Evolutionary conservation across 768 basidiomycete species (phyloP).

Genomic region (Dioszegia aurantiaca): DNA sequence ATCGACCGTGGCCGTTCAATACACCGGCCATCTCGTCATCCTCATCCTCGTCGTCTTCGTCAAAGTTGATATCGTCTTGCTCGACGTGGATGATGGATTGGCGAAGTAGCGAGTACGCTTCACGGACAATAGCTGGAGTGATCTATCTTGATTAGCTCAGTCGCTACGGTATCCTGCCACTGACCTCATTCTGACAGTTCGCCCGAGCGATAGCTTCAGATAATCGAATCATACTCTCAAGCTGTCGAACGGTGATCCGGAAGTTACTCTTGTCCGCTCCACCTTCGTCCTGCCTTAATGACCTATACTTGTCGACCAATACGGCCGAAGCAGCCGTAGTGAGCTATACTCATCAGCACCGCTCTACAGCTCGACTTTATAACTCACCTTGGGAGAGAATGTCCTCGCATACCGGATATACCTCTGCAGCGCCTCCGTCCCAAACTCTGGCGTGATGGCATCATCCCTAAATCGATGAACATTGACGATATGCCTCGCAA

Average conservation of each 20-base stretch:
- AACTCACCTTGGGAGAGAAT: conserved; percentile 86
- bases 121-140: conserved; percentile 86
- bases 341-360: conserved; percentile 59
- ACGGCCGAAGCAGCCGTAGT: conserved; percentile 89
- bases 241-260: conserved; percentile 93
- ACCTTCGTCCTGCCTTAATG: conserved; percentile 86
- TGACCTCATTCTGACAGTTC: conserved; percentile 87
- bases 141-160: conserved; percentile 61
- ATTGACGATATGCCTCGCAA: conserved; percentile 95
- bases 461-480: conserved; percentile 93
- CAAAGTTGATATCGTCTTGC: conserved; percentile 96
- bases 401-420: conserved; percentile 97
- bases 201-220: conserved; percentile 96
- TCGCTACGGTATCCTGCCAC: conserved; percentile 24
- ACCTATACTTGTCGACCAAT: conserved; percentile 91
- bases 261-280: conserved; percentile 84
- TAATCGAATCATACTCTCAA: conserved; percentile 97
- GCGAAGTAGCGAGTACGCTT: conserved; percentile 86
- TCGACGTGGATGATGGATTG: conserved; percentile 99
- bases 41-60: conserved; percentile 64
- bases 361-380: not conserved
- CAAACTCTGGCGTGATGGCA: conserved; percentile 94
- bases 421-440: conserved; percentile 90
- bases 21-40: conserved; percentile 50
- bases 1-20: conserved; percentile 24